Conservation (phyloP, 2,329 filamentous ascomycete species). For the Sclerotinia glacialis region DNA sequence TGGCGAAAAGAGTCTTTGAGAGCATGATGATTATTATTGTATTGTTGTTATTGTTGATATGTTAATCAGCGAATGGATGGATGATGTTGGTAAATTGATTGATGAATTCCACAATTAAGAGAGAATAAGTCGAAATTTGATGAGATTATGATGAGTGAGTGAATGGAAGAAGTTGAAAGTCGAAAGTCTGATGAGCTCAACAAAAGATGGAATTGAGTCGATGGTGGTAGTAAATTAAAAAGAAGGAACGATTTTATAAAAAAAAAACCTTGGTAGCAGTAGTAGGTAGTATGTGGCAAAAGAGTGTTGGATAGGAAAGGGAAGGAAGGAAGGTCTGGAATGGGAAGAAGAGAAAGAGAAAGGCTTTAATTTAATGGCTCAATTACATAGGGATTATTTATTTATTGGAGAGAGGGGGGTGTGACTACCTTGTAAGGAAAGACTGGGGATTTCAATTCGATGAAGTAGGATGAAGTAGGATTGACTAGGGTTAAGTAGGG, state of each 20-base stretch:
- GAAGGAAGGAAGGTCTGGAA: not conserved
- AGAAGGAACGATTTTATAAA: not conserved
- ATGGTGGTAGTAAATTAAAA: not conserved
- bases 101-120: conserved; percentile 11
- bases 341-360: not conserved
- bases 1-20: conserved; percentile 32
- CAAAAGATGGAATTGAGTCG: not conserved
- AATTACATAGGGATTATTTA: conserved; percentile 4
- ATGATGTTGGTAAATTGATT: not conserved
- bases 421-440: not conserved
- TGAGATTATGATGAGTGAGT: conserved; percentile 5
- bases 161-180: not conserved
- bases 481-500: not conserved
- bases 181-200: conserved; percentile 1
- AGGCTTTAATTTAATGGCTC: not conserved
- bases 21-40: conserved; percentile 32
- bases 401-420: conserved; percentile 1
- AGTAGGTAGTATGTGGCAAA: not conserved
- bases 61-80: conserved; percentile 8
- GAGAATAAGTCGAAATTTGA: not conserved
- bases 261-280: not conserved
- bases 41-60: conserved; percentile 19
- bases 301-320: not conserved
- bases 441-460: not conserved
- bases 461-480: not conserved